Evolutionary conservation across 352 stramenopile species (phyloP).

Genomic region (Phytophthora quininea): DNA sequence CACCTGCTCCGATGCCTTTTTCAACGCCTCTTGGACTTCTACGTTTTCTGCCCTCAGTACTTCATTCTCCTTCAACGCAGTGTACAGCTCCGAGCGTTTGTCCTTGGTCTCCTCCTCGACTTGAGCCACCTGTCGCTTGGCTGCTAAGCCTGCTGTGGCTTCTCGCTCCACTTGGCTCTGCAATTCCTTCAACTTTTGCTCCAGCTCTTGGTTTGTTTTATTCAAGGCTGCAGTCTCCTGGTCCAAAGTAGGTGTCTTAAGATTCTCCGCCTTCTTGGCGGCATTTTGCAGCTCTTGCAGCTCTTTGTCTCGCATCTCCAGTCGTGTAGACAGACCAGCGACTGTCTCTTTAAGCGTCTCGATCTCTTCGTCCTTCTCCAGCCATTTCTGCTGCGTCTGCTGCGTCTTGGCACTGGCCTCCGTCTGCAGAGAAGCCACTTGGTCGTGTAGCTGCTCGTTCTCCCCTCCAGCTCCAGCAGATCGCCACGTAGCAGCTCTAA

Average conservation of each 20-base stretch:
- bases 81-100: constrained; percentile 67
- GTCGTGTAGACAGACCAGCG: constrained; percentile 16
- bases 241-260: constrained; percentile 6
- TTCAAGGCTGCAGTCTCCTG: constrained; percentile 32
- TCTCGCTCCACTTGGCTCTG: constrained; percentile 41
- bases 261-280: constrained; percentile 11
- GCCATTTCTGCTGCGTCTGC: constrained; percentile 19
- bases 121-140: constrained; percentile 36
- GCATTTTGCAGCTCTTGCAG: no score
- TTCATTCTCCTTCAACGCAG: constrained; percentile 72
- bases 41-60: constrained; percentile 46
- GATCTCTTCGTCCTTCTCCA: constrained; percentile 38
- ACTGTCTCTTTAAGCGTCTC: constrained; percentile 23
- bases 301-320: constrained; percentile 17
- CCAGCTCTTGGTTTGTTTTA: constrained; percentile 44
- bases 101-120: constrained; percentile 49
- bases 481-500: constrained; percentile 65
- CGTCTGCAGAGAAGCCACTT: constrained; percentile 44
- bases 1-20: constrained; percentile 42
- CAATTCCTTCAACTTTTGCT: constrained; percentile 43
- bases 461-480: constrained; percentile 67
- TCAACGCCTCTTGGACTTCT: constrained; percentile 44
- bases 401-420: constrained; percentile 23
- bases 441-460: constrained; percentile 72
- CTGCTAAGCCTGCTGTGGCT: constrained; percentile 37